Evolutionary conservation across 495 filamentous ascomycete species (phyloP).

Genomic region (Neurospora cerealis): DNA sequence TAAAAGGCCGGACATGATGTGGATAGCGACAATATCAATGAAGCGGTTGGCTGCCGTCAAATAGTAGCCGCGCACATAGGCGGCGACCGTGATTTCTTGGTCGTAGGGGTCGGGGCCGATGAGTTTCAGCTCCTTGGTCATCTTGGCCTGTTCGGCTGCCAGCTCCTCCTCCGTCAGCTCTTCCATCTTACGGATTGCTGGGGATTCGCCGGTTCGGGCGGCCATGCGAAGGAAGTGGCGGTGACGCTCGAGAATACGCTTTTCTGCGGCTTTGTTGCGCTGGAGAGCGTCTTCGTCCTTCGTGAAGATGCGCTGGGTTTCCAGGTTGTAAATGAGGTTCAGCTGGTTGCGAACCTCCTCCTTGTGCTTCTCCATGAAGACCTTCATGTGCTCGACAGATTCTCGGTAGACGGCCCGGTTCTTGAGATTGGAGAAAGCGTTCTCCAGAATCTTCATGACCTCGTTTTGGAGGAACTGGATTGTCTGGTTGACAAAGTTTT

Average conservation of each 20-base stretch:
- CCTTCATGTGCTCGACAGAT: slow-evolving; percentile 19
- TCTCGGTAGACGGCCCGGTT: slow-evolving; percentile 31
- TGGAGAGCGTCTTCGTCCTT: slow-evolving; percentile 30
- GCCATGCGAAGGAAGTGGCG: slow-evolving; percentile 26
- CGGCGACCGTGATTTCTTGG: slow-evolving; percentile 35
- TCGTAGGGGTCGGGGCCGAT: slow-evolving; percentile 36
- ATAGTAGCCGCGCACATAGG: slow-evolving; percentile 44
- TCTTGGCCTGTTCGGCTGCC: slow-evolving; percentile 10
- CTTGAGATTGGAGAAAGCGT: slow-evolving; percentile 25
- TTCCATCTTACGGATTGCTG: slow-evolving; percentile 24
- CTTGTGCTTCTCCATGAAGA: slow-evolving; percentile 23
- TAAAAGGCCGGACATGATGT: slow-evolving; percentile 37
- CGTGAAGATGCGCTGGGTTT: slow-evolving; percentile 31
- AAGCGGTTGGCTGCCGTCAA: slow-evolving; percentile 39
- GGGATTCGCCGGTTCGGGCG: slow-evolving; percentile 12
- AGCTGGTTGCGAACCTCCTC: slow-evolving; percentile 19
- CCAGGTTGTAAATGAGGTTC: slow-evolving; percentile 24
- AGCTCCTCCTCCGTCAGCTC: slow-evolving; percentile 32
- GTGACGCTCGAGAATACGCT: slow-evolving; percentile 22
- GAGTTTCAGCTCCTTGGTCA: slow-evolving; percentile 20
- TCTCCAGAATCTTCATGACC: slow-evolving; percentile 21
- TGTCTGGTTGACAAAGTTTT: slow-evolving; percentile 25
- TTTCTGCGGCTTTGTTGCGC: slow-evolving; percentile 26
- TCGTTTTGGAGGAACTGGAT: slow-evolving; percentile 22
- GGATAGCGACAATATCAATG: slow-evolving; percentile 36